Conservation (phyloP, 2,329 filamentous ascomycete genomes). For the Alternaria gaisen region DNA sequence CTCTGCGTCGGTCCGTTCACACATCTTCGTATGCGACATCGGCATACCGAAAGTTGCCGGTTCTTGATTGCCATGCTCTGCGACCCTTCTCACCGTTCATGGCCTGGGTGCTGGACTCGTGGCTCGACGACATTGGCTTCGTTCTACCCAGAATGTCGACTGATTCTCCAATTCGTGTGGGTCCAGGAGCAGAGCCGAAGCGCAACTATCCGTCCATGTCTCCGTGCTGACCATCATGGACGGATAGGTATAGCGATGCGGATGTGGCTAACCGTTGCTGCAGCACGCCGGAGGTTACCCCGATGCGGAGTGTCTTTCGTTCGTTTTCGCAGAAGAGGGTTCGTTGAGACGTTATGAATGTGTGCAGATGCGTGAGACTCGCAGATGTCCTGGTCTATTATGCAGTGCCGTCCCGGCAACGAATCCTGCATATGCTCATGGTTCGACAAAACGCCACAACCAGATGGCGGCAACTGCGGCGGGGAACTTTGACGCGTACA, state of each 20-base stretch:
- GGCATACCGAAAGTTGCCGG: constrained; percentile 28
- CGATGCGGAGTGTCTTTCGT: not conserved
- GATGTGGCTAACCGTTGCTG: constrained; percentile 8
- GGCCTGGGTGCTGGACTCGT: not conserved
- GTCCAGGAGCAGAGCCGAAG: constrained; percentile 7
- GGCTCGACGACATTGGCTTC: constrained; percentile 8
- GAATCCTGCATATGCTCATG: constrained; percentile 1
- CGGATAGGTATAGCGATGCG: not conserved
- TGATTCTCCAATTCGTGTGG: not conserved
- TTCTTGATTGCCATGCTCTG: not conserved
- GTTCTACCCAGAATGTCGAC: not conserved
- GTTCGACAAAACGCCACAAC: constrained; percentile 9
- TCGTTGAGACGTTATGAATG: not conserved
- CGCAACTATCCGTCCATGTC: not conserved
- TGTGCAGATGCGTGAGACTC: constrained; percentile 5
- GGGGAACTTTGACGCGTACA: not conserved
- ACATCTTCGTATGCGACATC: constrained; percentile 17
- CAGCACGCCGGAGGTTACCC: constrained; percentile 1
- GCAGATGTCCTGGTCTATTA: constrained; percentile 10
- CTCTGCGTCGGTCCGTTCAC: constrained; percentile 19
- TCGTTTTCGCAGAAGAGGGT: not conserved
- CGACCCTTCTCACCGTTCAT: not conserved
- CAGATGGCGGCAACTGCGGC: constrained; percentile 10
- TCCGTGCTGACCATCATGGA: not conserved
- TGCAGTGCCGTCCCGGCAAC: constrained; percentile 10